phyloP scores from a whole-genome alignment of 768 basidiomycete species.

The Lactifluus pinguis region DNA sequence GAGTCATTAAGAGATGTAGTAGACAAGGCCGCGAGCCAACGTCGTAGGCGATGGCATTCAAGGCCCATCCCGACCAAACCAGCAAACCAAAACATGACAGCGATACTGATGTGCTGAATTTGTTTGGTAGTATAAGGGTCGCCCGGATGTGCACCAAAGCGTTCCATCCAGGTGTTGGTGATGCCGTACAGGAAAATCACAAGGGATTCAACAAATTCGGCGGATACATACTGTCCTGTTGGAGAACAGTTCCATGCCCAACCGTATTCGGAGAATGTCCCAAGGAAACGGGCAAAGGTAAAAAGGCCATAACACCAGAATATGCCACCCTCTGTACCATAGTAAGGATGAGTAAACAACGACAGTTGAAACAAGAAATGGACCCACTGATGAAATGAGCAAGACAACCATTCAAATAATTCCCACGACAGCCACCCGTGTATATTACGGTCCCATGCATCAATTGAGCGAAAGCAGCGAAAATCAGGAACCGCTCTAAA shows the following conservation, averaged over 20 bases:
- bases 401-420: slow-evolving; percentile 72
- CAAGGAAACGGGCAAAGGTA: slow-evolving; percentile 91
- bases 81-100: slow-evolving; percentile 94
- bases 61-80: slow-evolving; percentile 84
- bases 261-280: slow-evolving; percentile 74
- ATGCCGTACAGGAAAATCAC: slow-evolving; percentile 85
- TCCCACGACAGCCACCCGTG: slow-evolving; percentile 76
- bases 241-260: slow-evolving; percentile 93
- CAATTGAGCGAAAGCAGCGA: slow-evolving; percentile 60
- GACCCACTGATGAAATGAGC: slow-evolving; percentile 86
- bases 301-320: slow-evolving; percentile 89
- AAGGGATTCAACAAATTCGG: slow-evolving; percentile 69
- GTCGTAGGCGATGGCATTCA: slow-evolving; percentile 65
- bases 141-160: slow-evolving; percentile 74
- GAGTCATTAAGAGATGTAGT: slow-evolving; percentile 27
- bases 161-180: slow-evolving; percentile 96
- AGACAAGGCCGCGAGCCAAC: slow-evolving; percentile 59
- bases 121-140: slow-evolving; percentile 86
- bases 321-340: slow-evolving; percentile 65
- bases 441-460: slow-evolving; percentile 72
- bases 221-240: slow-evolving; percentile 34
- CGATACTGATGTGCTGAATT: slow-evolving; percentile 90
- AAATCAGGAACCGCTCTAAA: slow-evolving; percentile 54
- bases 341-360: slow-evolving; percentile 5
- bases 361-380: neutral